These are phyloP conservation scores for Fonsecaea pedrosoi DNA, from an alignment of 2,329 filamentous ascomycete genomes.

Conservation along the genomic window DNA sequence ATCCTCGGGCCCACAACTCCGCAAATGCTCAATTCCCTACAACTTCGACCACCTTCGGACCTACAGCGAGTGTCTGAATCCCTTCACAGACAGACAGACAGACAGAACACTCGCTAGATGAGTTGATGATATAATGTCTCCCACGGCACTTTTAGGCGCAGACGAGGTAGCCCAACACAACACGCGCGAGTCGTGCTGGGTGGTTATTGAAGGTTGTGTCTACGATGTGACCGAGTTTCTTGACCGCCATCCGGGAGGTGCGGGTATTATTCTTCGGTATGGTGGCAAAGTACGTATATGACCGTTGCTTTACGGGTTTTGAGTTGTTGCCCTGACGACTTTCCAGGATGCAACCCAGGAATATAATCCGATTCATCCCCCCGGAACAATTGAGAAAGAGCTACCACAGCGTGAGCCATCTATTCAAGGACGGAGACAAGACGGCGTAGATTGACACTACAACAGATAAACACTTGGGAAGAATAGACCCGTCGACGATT, in stretches of 20 bases:
- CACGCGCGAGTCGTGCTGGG: slow-evolving; percentile 78
- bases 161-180: slow-evolving; percentile 67
- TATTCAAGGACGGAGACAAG: background rate
- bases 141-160: no score
- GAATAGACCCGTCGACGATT: no score
- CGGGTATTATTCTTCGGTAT: slow-evolving; percentile 87
- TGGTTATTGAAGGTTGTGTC: slow-evolving; percentile 80
- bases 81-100: no score
- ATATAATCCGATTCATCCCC: slow-evolving; percentile 30
- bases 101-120: no score
- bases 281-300: slow-evolving; percentile 62
- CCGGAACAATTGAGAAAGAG: slow-evolving; percentile 25
- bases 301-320: no score
- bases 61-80: no score
- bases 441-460: no score
- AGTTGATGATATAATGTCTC: no score
- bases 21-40: no score
- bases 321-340: background rate
- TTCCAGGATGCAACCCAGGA: slow-evolving; percentile 66
- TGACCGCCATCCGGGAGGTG: slow-evolving; percentile 84
- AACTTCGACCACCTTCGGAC: no score
- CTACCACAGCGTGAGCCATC: background rate
- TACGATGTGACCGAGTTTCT: slow-evolving; percentile 83
- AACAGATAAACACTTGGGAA: no score
- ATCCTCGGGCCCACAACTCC: no score